phyloP scores from a whole-genome alignment of 345 rosid species.

The Eucalyptus tenuipes region DNA sequence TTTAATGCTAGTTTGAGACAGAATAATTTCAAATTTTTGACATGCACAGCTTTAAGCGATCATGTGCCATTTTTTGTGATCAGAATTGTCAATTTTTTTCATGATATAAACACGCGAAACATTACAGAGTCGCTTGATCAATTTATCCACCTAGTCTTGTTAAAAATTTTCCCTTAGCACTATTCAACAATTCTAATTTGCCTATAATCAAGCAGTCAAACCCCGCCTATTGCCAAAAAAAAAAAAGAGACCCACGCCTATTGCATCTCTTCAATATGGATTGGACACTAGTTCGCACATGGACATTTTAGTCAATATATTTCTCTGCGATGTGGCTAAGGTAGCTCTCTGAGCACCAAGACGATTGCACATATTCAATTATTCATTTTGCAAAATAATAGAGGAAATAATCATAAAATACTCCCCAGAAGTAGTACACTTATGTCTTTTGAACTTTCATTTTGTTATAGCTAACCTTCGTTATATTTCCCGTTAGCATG shows the following conservation, averaged over 20 bases:
- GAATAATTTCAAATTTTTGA: not conserved
- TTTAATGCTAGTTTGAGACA: not conserved
- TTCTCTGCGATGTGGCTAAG: not conserved
- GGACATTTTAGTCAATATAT: not conserved
- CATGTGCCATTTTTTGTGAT: not conserved
- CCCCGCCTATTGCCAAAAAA: not conserved
- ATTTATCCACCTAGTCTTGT: not conserved
- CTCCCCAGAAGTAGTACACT: not conserved
- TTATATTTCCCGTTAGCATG: not conserved
- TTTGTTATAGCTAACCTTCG: not conserved
- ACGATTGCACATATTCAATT: not conserved
- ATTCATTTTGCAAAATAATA: not conserved
- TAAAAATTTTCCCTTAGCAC: not conserved
- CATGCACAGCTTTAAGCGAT: not conserved
- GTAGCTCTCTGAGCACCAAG: not conserved
- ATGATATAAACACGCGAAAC: not conserved
- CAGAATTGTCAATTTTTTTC: not conserved
- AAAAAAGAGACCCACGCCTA: no score
- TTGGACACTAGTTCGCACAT: not conserved
- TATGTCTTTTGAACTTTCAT: not conserved
- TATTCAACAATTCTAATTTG: not conserved
- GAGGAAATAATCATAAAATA: not conserved
- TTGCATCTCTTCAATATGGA: not conserved
- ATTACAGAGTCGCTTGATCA: not conserved
- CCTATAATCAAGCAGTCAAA: not conserved